Evolutionary conservation across 768 basidiomycete species (phyloP), one percentile per base, ranked within the genome.

Genomic region (Boletus sensibilis): DNA sequence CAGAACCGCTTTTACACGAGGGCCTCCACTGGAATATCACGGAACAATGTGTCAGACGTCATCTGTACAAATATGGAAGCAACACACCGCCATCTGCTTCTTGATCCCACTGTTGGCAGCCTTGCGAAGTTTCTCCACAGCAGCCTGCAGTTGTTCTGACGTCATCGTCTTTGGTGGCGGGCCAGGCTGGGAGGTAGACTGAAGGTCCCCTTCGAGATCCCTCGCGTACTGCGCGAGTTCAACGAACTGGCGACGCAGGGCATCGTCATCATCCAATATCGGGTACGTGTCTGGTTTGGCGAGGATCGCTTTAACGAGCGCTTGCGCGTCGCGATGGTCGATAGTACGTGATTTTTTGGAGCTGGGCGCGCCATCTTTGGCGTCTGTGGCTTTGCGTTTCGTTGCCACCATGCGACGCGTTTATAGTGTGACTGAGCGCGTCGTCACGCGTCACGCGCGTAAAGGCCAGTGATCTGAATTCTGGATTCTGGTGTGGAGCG

Each of bases 101-200:
- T 60, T 75, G 51, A 84, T 83, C 0, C 80, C 80, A 61, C 78
- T 80, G 23, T 73, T 70, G 23, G 73, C 76, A 43, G 78, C 78
- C 55, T 72, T 74, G 25, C 74, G 62, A 18, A 83, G 66, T 58
- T 79, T 82, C 59, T 75, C 76, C 0, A 77, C 78, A 4, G 76
- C 79, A 0, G 51, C 71, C n/a, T 71, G 64, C 29, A 82, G 53
- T 51, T 81, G 71, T 37, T 73, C 70, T 6, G 65, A 61, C 0
- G 73, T 68, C 71, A 75, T 77, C n/a, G 61, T 57, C 62, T 73
- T 71, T 21, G 65, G 58, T n/a, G 44, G 46, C 4, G 54, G 40
- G 34, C 55, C 48, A 49, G 34, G 21, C 7, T 47, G 52, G 18
- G 54, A 29, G 9, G 51, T 33, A 63, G 70, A 55, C 60, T 67